Percentiles rank a stretch among this genome's conserved stretches.
phyloP scores from a whole-genome alignment of 148 eudicot genomes.

The Rhododendron vialii region DNA sequence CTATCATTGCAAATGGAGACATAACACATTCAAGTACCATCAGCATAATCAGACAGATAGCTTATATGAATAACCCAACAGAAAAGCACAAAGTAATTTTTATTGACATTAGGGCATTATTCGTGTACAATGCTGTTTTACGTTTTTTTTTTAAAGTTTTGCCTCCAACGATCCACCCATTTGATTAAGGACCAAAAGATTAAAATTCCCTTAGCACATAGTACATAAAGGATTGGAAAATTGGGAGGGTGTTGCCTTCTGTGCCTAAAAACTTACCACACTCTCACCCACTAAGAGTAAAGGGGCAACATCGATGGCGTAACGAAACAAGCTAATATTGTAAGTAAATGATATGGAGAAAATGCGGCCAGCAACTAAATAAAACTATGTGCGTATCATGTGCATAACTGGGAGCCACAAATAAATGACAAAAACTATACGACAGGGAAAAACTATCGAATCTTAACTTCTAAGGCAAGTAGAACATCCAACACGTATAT shows the following conservation, averaged over 20 bases:
- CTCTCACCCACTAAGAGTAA: neutral
- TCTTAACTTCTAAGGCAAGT: neutral
- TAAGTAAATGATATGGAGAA: neutral
- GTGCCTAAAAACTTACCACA: neutral
- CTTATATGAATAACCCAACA: neutral
- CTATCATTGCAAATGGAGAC: neutral
- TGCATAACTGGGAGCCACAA: neutral
- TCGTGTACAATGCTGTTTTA: neutral
- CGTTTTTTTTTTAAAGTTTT: neutral
- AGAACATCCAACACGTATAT: neutral
- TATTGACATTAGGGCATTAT: neutral
- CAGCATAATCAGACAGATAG: neutral
- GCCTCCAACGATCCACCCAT: neutral
- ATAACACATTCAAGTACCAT: neutral
- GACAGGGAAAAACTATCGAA: neutral
- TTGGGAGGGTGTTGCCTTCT: neutral
- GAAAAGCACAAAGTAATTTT: neutral
- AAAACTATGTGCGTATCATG: neutral
- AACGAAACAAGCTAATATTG: neutral
- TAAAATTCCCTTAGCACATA: neutral
- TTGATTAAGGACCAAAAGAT: neutral
- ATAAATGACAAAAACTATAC: neutral
- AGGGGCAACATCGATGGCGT: neutral
- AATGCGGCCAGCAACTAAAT: neutral
- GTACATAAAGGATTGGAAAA: neutral